Percentiles rank a stretch among this genome's conserved stretches.
phyloP scores from a whole-genome alignment of 257 asterid species.

The Cruciata laevipes region DNA sequence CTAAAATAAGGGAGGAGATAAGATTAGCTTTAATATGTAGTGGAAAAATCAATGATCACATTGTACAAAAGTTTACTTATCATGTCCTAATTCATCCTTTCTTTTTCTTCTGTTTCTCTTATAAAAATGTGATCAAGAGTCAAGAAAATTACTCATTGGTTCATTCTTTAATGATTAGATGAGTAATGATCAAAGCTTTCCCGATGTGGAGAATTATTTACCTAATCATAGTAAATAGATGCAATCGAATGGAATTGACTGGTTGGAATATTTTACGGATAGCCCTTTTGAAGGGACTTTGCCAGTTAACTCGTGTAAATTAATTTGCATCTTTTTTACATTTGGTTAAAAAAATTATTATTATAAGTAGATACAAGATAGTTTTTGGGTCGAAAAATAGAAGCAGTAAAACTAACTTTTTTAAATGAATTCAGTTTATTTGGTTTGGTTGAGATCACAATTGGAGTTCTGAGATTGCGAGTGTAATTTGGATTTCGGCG shows the following conservation, averaged over 20 bases:
- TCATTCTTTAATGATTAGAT: slow-evolving; percentile 17
- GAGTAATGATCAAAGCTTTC: slow-evolving; percentile 18
- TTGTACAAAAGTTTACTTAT: slow-evolving; percentile 14
- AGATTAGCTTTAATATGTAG: slow-evolving; percentile 1
- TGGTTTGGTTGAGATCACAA: too few relatives aligned
- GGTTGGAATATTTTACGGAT: not conserved
- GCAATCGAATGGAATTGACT: slow-evolving; percentile 7
- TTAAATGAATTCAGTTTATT: too few relatives aligned
- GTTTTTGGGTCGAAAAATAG: too few relatives aligned
- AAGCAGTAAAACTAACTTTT: too few relatives aligned
- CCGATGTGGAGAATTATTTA: slow-evolving; percentile 5
- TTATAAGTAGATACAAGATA: too few relatives aligned
- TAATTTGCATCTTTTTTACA: too few relatives aligned
- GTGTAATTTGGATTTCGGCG: too few relatives aligned
- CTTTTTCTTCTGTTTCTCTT: not conserved
- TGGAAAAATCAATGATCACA: slow-evolving; percentile 16
- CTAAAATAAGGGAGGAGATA: not conserved
- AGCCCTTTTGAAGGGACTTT: too few relatives aligned
- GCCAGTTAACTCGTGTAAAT: too few relatives aligned
- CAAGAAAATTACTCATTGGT: slow-evolving; percentile 5
- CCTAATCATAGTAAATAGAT: not conserved
- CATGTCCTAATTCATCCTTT: slow-evolving; percentile 4
- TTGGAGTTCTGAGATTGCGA: too few relatives aligned
- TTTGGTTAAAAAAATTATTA: too few relatives aligned
- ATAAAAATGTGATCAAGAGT: not conserved